Conservation (phyloP, 805 yeast genomes). For the Hanseniaspora hatyaiensis region DNA sequence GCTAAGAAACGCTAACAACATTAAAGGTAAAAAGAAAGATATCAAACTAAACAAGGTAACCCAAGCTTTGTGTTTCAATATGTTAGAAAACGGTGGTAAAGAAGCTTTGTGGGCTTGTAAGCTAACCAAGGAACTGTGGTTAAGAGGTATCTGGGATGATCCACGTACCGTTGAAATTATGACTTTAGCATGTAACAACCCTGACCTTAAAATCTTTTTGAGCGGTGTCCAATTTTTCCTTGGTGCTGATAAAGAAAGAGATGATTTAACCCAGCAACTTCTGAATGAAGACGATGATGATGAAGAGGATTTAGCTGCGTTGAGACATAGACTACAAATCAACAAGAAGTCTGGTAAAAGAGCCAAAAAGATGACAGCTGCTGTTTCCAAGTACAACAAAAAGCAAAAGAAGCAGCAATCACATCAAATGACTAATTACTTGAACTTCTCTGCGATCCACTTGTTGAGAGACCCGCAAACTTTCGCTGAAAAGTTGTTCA, state of each 20-base stretch:
- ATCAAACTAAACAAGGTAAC: slow-evolving; percentile 82
- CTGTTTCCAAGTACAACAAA: slow-evolving; percentile 57
- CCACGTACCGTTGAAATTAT: slow-evolving; percentile 92
- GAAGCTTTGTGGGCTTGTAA: slow-evolving; percentile 91
- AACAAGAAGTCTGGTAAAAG: slow-evolving; percentile 74
- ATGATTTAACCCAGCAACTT: slow-evolving; percentile 59
- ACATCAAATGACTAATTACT: slow-evolving; percentile 36
- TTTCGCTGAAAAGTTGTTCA: slow-evolving; percentile 74
- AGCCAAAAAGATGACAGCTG: slow-evolving; percentile 66
- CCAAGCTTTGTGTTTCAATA: slow-evolving; percentile 81
- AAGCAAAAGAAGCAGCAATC: slow-evolving; percentile 48
- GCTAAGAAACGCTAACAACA: slow-evolving; percentile 65
- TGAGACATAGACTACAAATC: slow-evolving; percentile 71
- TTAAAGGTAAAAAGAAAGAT: slow-evolving; percentile 54
- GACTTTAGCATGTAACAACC: slow-evolving; percentile 86
- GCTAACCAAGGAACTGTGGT: slow-evolving; percentile 89
- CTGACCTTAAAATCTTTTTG: slow-evolving; percentile 67
- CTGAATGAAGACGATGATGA: slow-evolving; percentile 59
- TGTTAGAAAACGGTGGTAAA: slow-evolving; percentile 45
- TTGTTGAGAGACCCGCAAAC: slow-evolving; percentile 94
- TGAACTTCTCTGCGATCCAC: slow-evolving; percentile 92
- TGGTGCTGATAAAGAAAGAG: slow-evolving; percentile 87
- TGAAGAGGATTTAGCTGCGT: slow-evolving; percentile 56
- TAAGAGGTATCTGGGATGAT: slow-evolving; percentile 97
- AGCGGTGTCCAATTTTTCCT: slow-evolving; percentile 86